A percentile compares a stretch with the other conserved stretches of the same genome.
Evolutionary conservation across 441 rosid species (phyloP).

Genomic region (Populus hybrid): DNA sequence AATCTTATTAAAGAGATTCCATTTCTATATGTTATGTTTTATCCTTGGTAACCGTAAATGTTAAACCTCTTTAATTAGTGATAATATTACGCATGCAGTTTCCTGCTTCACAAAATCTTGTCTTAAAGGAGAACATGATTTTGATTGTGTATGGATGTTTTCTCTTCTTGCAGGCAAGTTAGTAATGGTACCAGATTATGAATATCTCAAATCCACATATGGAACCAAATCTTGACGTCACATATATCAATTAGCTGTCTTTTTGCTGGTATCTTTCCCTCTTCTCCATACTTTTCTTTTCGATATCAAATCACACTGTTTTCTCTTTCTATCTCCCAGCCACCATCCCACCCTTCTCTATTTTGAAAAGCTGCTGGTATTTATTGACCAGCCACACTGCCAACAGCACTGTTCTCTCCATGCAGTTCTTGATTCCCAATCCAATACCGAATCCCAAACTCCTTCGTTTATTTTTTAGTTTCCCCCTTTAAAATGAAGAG

Average conservation of each 20-base stretch:
- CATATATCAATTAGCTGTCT: slow-evolving; percentile 34
- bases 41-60: too few relatives aligned
- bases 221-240: slow-evolving; percentile 28
- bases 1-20: too few relatives aligned
- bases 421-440: neutral
- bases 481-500: slow-evolving; percentile 16
- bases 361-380: neutral
- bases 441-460: neutral
- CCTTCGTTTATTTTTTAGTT: too few relatives aligned
- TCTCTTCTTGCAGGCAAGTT: slow-evolving; percentile 13
- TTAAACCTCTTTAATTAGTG: neutral
- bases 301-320: slow-evolving; percentile 5
- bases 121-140: neutral
- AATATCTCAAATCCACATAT: slow-evolving; percentile 19
- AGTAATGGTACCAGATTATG: slow-evolving; percentile 3
- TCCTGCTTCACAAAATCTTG: neutral
- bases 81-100: neutral
- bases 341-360: neutral
- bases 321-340: neutral
- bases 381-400: neutral
- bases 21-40: too few relatives aligned
- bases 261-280: slow-evolving; percentile 25
- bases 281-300: slow-evolving; percentile 18
- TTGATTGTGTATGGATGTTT: neutral
- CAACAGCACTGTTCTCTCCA: neutral